Percentiles rank a stretch among this genome's conserved stretches.
These are phyloP conservation scores for rapeseed (Brassica napus) DNA, from an alignment of 345 rosid species.

Conservation along the genomic window DNA sequence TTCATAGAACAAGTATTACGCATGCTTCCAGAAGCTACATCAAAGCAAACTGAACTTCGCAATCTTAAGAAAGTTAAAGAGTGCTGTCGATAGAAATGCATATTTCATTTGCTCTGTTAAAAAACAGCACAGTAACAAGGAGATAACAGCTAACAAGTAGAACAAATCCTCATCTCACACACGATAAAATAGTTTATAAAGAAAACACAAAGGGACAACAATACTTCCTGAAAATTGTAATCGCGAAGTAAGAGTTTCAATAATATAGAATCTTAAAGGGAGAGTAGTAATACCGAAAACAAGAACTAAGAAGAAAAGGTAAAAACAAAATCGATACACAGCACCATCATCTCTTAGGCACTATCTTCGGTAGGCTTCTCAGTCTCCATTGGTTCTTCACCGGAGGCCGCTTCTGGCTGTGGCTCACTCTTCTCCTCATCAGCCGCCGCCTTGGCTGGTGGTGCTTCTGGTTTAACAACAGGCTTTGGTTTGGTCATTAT, in stretches of 20 bases:
- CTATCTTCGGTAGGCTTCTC: constrained; percentile 45
- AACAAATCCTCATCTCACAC: background rate
- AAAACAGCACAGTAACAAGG: background rate
- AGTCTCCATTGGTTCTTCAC: constrained; percentile 75
- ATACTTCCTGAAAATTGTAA: constrained; percentile 13
- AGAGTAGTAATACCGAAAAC: background rate
- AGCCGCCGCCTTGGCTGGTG: constrained; percentile 48
- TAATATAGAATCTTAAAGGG: background rate
- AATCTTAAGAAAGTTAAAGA: too few relatives aligned
- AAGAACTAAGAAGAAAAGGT: background rate
- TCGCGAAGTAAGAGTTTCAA: background rate
- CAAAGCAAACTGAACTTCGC: background rate
- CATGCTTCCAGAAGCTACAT: background rate
- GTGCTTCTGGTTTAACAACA: constrained; percentile 66
- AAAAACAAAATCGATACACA: constrained; percentile 37
- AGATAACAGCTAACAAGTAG: background rate
- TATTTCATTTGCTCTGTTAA: background rate
- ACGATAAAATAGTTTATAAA: background rate
- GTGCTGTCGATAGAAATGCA: background rate
- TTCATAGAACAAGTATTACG: too few relatives aligned
- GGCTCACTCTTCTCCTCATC: constrained; percentile 45
- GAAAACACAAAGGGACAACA: background rate
- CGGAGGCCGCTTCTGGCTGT: constrained; percentile 44
- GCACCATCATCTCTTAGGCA: constrained; percentile 16
- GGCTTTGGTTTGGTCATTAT: constrained; percentile 94